These are phyloP conservation scores for Aspergillus diversus DNA, from an alignment of 495 filamentous ascomycete species.

Conservation along the genomic window DNA sequence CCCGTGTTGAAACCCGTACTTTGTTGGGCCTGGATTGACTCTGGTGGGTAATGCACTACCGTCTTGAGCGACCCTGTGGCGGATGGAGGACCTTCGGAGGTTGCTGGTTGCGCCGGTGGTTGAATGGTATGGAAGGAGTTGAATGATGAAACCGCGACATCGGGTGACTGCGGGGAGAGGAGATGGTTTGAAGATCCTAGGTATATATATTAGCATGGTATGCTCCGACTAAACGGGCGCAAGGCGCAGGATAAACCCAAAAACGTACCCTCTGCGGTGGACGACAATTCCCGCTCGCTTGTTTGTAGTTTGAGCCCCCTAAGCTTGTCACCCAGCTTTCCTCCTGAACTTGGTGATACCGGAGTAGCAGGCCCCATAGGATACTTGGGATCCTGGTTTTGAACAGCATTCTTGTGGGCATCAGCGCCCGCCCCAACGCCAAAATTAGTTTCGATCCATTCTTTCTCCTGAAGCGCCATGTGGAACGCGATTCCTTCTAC, in stretches of 20 bases:
- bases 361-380: constrained; percentile 54
- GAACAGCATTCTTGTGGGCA: constrained; percentile 23
- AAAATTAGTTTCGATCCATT: constrained; percentile 81
- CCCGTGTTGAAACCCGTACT: constrained; percentile 36
- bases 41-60: constrained; percentile 46
- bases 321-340: constrained; percentile 72
- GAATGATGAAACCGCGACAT: constrained; percentile 69
- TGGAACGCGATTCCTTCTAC: constrained; percentile 76
- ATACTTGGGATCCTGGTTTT: constrained; percentile 26
- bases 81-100: constrained; percentile 26
- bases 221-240: constrained; percentile 10
- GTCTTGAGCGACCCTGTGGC: constrained; percentile 27
- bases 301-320: constrained; percentile 76
- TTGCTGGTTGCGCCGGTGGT: constrained; percentile 15
- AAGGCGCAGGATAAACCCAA: not conserved
- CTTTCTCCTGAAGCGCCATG: constrained; percentile 79
- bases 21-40: constrained; percentile 46
- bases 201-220: not conserved
- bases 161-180: constrained; percentile 63
- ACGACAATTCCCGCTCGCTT: constrained; percentile 60
- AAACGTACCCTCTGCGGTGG: constrained; percentile 48
- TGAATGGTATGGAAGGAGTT: constrained; percentile 51
- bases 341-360: constrained; percentile 62
- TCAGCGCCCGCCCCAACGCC: constrained; percentile 52
- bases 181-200: constrained; percentile 36